Evolutionary conservation across 2,329 filamentous ascomycete species (phyloP), one percentile per base, ranked within the genome.

Genomic region (Zymoseptoria ardabiliae): DNA sequence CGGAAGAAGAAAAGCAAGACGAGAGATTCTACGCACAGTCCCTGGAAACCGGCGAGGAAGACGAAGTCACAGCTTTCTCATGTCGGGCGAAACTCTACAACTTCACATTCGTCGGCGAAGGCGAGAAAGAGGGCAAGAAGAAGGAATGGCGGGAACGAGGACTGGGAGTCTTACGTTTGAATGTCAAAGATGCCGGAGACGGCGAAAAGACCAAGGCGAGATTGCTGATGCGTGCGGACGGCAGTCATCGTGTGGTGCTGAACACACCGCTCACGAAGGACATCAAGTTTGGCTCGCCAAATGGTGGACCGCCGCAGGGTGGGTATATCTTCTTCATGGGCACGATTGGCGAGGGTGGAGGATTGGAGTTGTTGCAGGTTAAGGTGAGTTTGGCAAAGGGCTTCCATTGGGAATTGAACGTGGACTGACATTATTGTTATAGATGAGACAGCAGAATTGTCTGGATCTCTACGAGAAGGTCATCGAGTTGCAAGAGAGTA

Each of bases 71-170:
- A 1, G 77, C 90, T 54, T 83, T 93, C 70, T 82, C 85, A 51
- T 85, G 88, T 60, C 87, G 92, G 64, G 88, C 90, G 20, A 96
- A 95, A 74, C 83, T 97, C 60, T 97, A 90, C 77, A 83, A 87
- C 59, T 88, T 94, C 68, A 85, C 88, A 64, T 84, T 84, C 64
- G 79, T 80, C 41, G 81, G 81, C 52, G 70, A 68, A 5, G 35
- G 56, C 20, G 28, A 53, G 22, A 45, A 45, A 17, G 68, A 69
- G 35, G 66, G 66, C 20, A 64, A 66, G 52, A 75, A 75, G 64
- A 83, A 83, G 57, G 86, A 85, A 53, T 97, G 93, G 93, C 93
- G 93, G 73, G 93, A 97, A 76, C 86, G 92, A 56, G 92, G 92
- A 11, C 82, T 86, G 3, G 92, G 92, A 51, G 88, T 87, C 67